phyloP scores from a whole-genome alignment of 495 filamentous ascomycete species.

The Penicillium lividum region DNA sequence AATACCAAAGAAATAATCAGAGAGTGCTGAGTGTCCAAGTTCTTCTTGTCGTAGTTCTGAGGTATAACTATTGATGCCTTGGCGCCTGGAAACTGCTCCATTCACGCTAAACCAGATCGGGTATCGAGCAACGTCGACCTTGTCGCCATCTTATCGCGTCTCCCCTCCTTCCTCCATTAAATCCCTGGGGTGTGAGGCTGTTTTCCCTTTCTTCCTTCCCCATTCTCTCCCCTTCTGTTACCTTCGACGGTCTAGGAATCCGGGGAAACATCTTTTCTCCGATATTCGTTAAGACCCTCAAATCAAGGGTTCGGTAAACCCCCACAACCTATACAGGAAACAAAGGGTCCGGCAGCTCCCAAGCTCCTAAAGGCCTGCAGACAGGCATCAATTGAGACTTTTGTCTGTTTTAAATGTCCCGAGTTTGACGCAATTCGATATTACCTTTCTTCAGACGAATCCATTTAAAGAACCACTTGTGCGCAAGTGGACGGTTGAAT shows the following conservation, averaged over 20 bases:
- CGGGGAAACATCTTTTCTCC: neutral
- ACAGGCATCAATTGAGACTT: conserved; percentile 11
- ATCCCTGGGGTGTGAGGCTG: conserved; percentile 4
- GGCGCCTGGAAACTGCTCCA: neutral
- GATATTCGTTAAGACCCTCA: neutral
- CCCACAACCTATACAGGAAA: neutral
- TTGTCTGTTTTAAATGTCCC: conserved; percentile 7
- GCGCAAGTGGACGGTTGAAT: conserved; percentile 13
- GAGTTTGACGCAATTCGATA: neutral
- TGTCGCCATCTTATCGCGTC: conserved; percentile 21
- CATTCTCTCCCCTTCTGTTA: conserved; percentile 2
- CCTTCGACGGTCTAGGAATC: neutral
- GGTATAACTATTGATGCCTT: neutral
- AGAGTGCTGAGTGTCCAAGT: neutral
- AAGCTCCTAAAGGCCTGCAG: conserved; percentile 4
- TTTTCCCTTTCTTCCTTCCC: conserved; percentile 3
- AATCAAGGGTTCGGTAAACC: neutral
- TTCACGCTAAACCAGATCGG: conserved; percentile 17
- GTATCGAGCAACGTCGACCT: conserved; percentile 19
- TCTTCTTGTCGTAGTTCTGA: neutral
- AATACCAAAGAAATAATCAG: conserved; percentile 1
- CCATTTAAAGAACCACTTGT: neutral
- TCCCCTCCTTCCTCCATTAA: conserved; percentile 19
- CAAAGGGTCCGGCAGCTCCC: neutral
- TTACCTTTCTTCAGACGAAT: neutral